A percentile compares a stretch with the other conserved stretches of the same genome.
Conservation (phyloP, 2,329 filamentous ascomycete genomes). For the Monilinia laxa region DNA sequence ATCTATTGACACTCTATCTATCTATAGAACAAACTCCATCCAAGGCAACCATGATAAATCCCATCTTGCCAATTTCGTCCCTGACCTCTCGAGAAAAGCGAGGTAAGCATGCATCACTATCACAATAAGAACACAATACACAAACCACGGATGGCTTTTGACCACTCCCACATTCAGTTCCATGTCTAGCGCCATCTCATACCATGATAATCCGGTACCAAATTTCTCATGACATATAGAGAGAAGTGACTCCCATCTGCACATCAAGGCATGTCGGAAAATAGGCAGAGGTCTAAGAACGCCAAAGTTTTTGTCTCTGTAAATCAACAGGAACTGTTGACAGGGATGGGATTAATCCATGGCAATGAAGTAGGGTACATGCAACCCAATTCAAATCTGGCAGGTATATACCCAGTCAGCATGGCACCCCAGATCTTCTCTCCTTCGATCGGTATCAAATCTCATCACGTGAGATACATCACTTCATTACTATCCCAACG, state of each 20-base stretch:
- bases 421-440: background rate
- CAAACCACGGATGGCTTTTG: background rate
- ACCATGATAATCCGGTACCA: background rate
- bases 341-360: background rate
- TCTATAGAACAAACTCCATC: background rate
- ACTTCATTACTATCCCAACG: background rate
- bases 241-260: background rate
- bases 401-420: background rate
- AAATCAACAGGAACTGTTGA: background rate
- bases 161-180: background rate
- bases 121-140: background rate
- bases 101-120: background rate
- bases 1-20: no score
- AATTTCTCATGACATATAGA: background rate
- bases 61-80: background rate
- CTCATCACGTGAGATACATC: slow-evolving; percentile 11
- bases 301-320: background rate
- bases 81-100: background rate
- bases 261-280: background rate
- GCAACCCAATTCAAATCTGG: background rate
- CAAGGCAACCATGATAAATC: background rate
- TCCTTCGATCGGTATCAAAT: slow-evolving; percentile 12
- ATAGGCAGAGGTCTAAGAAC: background rate
- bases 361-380: background rate
- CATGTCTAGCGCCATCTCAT: background rate